Evolutionary conservation across 805 yeast species (phyloP).

Genomic region (Zygotorulaspora danielsina): DNA sequence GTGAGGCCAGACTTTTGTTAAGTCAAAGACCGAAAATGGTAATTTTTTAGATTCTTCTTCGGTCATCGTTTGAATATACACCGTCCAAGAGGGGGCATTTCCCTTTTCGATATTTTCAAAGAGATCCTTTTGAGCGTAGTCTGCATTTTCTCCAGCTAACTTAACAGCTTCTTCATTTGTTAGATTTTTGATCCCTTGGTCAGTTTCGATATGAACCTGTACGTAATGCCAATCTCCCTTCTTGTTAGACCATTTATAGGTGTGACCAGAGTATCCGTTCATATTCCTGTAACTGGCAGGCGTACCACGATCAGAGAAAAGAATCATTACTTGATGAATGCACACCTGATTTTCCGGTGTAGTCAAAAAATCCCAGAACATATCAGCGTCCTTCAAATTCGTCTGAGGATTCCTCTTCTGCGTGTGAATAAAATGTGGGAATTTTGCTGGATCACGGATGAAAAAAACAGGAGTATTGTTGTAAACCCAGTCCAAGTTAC

Average conservation of each 20-base stretch:
- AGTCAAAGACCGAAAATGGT: conserved; percentile 80
- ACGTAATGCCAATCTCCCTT: conserved; percentile 53
- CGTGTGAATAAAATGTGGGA: conserved; percentile 62
- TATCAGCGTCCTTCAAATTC: conserved; percentile 71
- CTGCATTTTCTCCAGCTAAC: conserved; percentile 75
- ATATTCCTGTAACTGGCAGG: conserved; percentile 52
- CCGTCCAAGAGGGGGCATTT: conserved; percentile 79
- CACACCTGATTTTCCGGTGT: conserved; percentile 61
- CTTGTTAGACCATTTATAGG: conserved; percentile 55
- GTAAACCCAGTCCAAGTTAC: conserved; percentile 67
- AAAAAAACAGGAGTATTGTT: conserved; percentile 69
- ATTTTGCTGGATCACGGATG: conserved; percentile 59
- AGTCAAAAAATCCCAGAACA: conserved; percentile 81
- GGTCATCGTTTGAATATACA: conserved; percentile 82
- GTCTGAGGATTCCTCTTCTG: conserved; percentile 69
- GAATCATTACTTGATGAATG: conserved; percentile 59
- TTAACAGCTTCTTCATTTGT: conserved; percentile 64
- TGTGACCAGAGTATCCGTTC: conserved; percentile 67
- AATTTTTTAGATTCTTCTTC: conserved; percentile 68
- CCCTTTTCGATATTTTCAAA: conserved; percentile 75
- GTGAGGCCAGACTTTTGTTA: conserved; percentile 93
- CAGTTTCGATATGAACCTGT: conserved; percentile 52
- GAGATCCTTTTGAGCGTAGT: conserved; percentile 73
- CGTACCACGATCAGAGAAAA: conserved; percentile 65
- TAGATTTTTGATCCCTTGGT: conserved; percentile 50